phyloP scores from a whole-genome alignment of 169 alveolate species.

The Toxoplasma gondii region DNA sequence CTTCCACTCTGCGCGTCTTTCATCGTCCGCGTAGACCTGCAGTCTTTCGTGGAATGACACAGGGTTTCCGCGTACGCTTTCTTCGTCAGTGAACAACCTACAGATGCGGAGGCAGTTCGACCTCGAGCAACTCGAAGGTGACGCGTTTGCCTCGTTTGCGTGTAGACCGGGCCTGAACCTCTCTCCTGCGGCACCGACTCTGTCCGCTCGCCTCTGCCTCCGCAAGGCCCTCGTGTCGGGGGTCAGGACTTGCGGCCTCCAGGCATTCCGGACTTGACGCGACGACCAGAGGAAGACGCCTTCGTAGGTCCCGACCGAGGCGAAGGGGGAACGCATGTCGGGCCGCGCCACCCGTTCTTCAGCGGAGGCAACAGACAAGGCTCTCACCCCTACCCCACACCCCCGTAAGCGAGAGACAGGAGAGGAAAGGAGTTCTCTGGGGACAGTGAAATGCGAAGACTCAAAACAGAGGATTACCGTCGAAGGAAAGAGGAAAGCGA shows the following conservation, averaged over 20 bases:
- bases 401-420: slow-evolving; percentile 2
- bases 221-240: not conserved
- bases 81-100: too few species aligned
- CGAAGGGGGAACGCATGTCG: slow-evolving; percentile 12
- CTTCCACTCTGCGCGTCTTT: too few species aligned
- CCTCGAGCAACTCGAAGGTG: too few species aligned
- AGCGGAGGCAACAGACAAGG: not conserved
- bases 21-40: too few species aligned
- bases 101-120: too few species aligned
- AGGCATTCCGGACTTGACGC: slow-evolving; percentile 11
- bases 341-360: slow-evolving; percentile 41
- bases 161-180: not conserved
- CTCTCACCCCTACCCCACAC: not conserved
- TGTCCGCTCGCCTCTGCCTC: not conserved
- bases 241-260: not conserved
- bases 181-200: not conserved
- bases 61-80: not conserved
- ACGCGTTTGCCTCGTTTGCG: not conserved
- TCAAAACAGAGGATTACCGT: too few species aligned
- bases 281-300: not conserved
- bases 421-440: not conserved
- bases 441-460: too few species aligned
- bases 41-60: not conserved
- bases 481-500: too few species aligned
- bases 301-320: not conserved